These are phyloP conservation scores for Fraxinus dipetala DNA, from an alignment of 305 asterid genomes.

Conservation along the genomic window DNA sequence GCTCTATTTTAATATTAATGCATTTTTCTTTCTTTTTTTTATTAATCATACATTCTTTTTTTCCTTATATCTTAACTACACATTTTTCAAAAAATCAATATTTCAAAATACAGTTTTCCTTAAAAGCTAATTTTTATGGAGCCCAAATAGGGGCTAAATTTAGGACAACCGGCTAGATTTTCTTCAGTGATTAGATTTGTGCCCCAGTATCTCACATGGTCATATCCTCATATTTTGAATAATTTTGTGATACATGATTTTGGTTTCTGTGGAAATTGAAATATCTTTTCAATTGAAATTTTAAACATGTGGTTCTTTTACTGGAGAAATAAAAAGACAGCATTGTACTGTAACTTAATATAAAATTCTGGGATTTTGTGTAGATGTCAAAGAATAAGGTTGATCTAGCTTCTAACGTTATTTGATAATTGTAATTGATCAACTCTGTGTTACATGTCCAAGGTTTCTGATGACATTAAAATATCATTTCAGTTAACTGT, in stretches of 20 bases:
- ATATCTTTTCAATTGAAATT: neutral
- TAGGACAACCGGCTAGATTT: neutral
- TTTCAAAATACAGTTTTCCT: too few species aligned
- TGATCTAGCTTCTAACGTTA: neutral
- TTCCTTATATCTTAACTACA: too few species aligned
- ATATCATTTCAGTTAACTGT: neutral
- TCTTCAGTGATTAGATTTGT: neutral
- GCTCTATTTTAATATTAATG: too few species aligned
- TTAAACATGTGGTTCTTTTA: neutral
- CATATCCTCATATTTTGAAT: slow-evolving; percentile 6
- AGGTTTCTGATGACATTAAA: neutral
- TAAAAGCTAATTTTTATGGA: too few species aligned
- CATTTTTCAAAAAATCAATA: too few species aligned
- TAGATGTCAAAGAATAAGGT: neutral
- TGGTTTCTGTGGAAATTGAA: slow-evolving; percentile 6
- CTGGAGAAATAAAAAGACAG: neutral
- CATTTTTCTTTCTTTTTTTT: too few species aligned
- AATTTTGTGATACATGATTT: neutral
- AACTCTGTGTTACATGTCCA: neutral
- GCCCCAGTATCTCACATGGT: neutral
- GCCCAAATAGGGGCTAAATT: neutral
- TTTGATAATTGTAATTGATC: neutral
- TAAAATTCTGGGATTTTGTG: neutral
- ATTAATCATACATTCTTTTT: too few species aligned
- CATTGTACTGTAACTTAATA: neutral